These are phyloP conservation scores for Fraxinus dipetala DNA, from an alignment of 305 asterid genomes.

Conservation along the genomic window DNA sequence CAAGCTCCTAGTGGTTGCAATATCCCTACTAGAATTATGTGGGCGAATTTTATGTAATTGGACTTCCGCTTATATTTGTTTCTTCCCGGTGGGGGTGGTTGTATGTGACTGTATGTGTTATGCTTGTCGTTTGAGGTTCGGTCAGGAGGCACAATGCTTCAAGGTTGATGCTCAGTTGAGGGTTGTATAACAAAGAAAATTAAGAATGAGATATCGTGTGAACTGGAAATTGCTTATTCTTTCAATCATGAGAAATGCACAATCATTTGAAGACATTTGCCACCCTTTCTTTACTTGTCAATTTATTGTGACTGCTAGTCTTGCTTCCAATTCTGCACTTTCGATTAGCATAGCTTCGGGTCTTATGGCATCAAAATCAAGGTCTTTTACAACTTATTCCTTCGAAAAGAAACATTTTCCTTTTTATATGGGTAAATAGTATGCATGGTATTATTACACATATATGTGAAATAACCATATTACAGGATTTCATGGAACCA, in stretches of 20 bases:
- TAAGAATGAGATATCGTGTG: not conserved
- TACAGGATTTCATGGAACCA: not conserved
- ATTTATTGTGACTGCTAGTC: not conserved
- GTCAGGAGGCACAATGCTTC: not conserved
- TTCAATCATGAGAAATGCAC: not conserved
- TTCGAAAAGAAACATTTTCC: not conserved
- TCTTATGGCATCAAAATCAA: not conserved
- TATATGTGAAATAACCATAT: not conserved
- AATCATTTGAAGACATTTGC: not conserved
- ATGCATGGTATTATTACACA: not conserved
- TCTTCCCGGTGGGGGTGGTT: not conserved
- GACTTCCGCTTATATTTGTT: not conserved
- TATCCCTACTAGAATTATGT: not conserved
- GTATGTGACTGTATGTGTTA: not conserved
- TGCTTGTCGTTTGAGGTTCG: not conserved
- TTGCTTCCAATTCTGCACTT: not conserved
- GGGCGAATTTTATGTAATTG: not conserved
- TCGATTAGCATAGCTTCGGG: not conserved
- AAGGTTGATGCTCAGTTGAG: not conserved
- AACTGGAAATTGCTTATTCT: not conserved
- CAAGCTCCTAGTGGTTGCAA: not conserved
- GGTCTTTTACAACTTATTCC: not conserved
- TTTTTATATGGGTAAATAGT: not conserved
- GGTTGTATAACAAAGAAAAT: not conserved
- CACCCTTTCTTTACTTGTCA: not conserved